Base-by-base conservation (phyloP, 225 moss, liverwort and hornwort genomes). In the Antitrichia curtipendula region DNA sequence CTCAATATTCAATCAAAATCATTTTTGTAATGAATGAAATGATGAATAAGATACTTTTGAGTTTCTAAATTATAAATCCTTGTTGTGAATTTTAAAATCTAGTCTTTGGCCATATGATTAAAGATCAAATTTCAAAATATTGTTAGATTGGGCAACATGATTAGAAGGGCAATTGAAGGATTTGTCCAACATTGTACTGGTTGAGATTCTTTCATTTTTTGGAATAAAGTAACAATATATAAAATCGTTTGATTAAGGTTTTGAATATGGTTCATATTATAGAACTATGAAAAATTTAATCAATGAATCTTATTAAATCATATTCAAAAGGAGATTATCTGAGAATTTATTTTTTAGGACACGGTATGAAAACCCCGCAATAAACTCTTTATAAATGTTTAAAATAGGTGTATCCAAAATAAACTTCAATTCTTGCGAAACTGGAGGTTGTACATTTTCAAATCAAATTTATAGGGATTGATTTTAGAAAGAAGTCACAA, bases 361-460 rank as follows among this genome's bases (percentile, higher is more conserved):
- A 69, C 8, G 24, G 41, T 25, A 40, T 8, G 6, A 24, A 69
- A 24, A 69, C 8, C 1, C 1, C 27, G n/a, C n/a, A n/a, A 0
- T 2, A 70, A 41, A 41, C 1, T 16, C 3, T 70, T 70, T 70
- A 5, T 41, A 70, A 69, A 25, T 15, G 25, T 41, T 13, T 3
- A 70, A 40, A 70, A 70, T 14, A 8, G 14, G 5, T 25, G 8
- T 25, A 70, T 0, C 15, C 41, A 8, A 41, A 70, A 70, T 41
- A 0, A 0, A 41, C 25, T 8, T 70, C 0, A 0, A 15, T 2
- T 70, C 15, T 70, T 3, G 3, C 41, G 15, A 41, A 25, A 41
- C n/a, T n/a, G 15, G 70, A 70, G 3, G 24, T 41, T 8, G 1
- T 14, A 15, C 3, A 41, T 70, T 25, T 70, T 41, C 8, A 40